Percentiles rank a stretch among this genome's conserved stretches.
Evolutionary conservation across 148 eudicot species (phyloP).

Genomic region (Nepenthes gracilis): DNA sequence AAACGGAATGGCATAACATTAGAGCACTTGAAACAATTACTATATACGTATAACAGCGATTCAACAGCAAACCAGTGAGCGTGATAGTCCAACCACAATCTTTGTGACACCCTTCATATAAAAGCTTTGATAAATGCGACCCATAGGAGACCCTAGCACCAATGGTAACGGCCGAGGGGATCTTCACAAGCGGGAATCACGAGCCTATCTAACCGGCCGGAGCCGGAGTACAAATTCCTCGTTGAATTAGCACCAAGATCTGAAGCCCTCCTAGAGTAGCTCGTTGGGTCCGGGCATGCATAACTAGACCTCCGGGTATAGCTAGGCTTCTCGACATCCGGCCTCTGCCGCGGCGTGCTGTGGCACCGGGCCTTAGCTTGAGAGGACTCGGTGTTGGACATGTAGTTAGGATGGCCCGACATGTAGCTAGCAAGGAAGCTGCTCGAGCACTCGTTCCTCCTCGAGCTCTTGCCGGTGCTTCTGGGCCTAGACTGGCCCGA

Average conservation of each 20-base stretch:
- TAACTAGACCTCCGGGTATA: neutral
- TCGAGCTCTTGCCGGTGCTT: conserved; percentile 27
- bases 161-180: neutral
- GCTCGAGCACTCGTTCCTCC: neutral
- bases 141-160: no score
- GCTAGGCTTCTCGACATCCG: neutral
- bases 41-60: no score
- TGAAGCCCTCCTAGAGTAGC: neutral
- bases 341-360: conserved; percentile 8
- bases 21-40: no score
- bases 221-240: neutral
- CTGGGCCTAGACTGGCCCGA: conserved; percentile 42
- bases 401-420: conserved; percentile 13
- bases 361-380: conserved; percentile 9
- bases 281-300: neutral
- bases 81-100: no score
- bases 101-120: no score
- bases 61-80: no score
- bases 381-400: conserved; percentile 9
- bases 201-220: neutral
- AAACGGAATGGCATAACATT: no score
- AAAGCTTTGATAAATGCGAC: no score
- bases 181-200: neutral
- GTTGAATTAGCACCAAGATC: neutral
- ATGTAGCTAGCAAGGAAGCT: neutral